Base-by-base conservation (phyloP, 2,329 filamentous ascomycete species). In the Purpureocillium takamizusanense region DNA sequence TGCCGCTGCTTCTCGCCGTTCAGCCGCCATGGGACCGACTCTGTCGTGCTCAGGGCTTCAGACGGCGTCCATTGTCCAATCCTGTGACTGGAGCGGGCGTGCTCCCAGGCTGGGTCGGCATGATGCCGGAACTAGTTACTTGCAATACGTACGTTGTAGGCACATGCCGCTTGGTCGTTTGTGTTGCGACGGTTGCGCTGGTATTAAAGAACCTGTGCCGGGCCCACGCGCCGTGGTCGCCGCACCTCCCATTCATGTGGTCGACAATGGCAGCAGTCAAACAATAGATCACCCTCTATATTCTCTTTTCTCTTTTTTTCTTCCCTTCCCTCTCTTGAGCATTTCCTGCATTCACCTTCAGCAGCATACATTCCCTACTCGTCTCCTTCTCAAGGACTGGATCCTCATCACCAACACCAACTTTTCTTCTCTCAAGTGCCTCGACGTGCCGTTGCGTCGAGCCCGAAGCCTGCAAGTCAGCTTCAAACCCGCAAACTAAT, bases 331-430 rank as follows among this genome's bases (percentile, higher is more conserved):
- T 10, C 21, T 10, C 5, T 5, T 25, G 21, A 25, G 10, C 21
- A 10, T 25, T 25, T 25, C 21, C 21, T 25, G 21, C 21, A 25
- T 10, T 25, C 21, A 25, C 21, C 21, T 25, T 25, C 21, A 25
- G 21, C 10, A n/a, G n/a, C 21, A 6, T 6, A 5, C 21, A 5
- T 25, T 40, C n/a, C 14, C 23, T 65, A 44, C 55, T 56, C 46
- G 50, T 63, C 35, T 16, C 15, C 18, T 23, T 36, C 15, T 14
- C 23, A 30, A n/a, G 36, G 36, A 27, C 36, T 38, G 36, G 36
- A 33, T 32, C 36, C 36, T 18, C 36, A 37, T 41, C 30, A 37
- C 38, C 31, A 36, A 41, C 28, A 14, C 6, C 11, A 6, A 30
- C 21, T 25, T 25, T 25, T 10, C 21, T 25, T 43, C 6, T 43